Base-by-base conservation (phyloP, 192 early-diverging fungal genomes). In the Linnemannia zychae region DNA sequence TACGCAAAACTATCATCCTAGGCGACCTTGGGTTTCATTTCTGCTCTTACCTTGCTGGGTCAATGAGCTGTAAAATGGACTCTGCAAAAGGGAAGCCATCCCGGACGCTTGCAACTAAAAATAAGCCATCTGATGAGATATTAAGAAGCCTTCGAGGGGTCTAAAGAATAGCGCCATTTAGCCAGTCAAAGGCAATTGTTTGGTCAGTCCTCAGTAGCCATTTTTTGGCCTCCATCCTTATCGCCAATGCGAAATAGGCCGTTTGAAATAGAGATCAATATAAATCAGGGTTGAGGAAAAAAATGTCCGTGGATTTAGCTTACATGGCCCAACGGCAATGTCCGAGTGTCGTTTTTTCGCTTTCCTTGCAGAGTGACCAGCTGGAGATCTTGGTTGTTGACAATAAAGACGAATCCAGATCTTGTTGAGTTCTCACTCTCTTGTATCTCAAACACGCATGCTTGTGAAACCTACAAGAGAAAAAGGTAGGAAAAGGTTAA, bases 101-200 rank as follows among this genome's bases (percentile, higher is more conserved):
- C 1, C 69, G 72, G 3, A 84, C 77, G 46, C 69, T 73, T 11
- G 82, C 82, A 1, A 75, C 68, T 7, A 84, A 20, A 34, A 84
- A 16, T 5, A 84, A 31, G 11, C 57, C 53, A 34, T 84, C 72
- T 7, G 82, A 84, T 0, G 82, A 53, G 6, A 84, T 72, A 34
- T 84, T 76, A 36, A 84, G 77, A 15, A 84, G 78, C 37, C 75
- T 78, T 33, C 82, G 50, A 37, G 82, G 82, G 15, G 82, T 84
- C 82, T 84, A 53, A 3, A 46, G 11, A 12, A 31, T 34, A 6
- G 44, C 18, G 11, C 1, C n/a, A 50, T 48, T 24, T 3, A 75
- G 36, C 20, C 20, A 38, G 28, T 38, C 1, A 76, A 24, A 40
- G 18, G 15, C 3, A 76, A 24, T 65, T 34, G 6, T 63, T 50